Conservation (phyloP, 2,329 filamentous ascomycete species). For the Fonsecaea pedrosoi region DNA sequence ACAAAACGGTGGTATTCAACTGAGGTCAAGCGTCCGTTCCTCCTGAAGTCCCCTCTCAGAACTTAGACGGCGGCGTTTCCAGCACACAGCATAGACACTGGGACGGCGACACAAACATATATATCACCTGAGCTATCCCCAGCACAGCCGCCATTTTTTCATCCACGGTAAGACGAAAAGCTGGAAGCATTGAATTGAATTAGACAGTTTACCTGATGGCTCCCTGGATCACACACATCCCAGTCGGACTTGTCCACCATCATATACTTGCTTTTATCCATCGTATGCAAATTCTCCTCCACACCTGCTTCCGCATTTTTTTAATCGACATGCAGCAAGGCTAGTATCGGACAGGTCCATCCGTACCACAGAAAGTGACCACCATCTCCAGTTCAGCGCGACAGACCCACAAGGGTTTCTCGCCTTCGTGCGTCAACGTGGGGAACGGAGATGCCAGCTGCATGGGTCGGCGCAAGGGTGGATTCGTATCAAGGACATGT, state of each 20-base stretch:
- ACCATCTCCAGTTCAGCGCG: background rate
- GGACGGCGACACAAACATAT: background rate
- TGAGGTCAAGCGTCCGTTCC: constrained; percentile 37
- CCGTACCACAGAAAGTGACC: background rate
- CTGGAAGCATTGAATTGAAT: background rate
- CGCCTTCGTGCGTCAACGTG: constrained; percentile 2
- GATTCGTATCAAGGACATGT: constrained; percentile 7
- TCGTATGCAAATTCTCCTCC: background rate
- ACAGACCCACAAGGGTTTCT: background rate
- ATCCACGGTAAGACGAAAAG: background rate
- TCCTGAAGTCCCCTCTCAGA: background rate
- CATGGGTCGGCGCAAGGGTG: background rate
- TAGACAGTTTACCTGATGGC: background rate
- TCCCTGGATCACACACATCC: background rate
- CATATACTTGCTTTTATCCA: background rate
- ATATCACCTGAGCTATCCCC: background rate
- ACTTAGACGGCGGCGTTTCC: background rate
- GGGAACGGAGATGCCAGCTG: constrained; percentile 8
- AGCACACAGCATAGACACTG: background rate
- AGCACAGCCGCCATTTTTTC: background rate
- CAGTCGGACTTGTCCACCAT: constrained; percentile 2
- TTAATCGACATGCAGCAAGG: background rate
- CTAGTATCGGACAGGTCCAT: background rate
- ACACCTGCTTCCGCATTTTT: background rate
- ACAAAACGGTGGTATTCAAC: constrained; percentile 80